phyloP scores from a whole-genome alignment of 768 basidiomycete species.

The Lentinus tigrinus region DNA sequence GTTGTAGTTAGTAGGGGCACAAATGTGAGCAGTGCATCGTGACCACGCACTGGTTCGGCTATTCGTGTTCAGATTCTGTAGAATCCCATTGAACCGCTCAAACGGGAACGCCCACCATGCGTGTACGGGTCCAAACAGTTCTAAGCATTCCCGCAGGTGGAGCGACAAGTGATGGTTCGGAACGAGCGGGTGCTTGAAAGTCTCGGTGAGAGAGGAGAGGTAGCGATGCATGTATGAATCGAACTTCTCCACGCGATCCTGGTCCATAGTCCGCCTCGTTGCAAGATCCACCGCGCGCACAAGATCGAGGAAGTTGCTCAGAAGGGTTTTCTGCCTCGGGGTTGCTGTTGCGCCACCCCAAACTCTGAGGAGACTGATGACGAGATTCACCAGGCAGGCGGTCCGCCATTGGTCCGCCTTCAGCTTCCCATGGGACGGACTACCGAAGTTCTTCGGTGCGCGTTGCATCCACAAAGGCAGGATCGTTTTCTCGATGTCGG shows the following conservation, averaged over 20 bases:
- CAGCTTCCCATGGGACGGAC: slow-evolving; percentile 30
- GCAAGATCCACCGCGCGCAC: slow-evolving; percentile 22
- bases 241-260: slow-evolving; percentile 1
- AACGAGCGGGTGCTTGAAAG: slow-evolving; percentile 23
- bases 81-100: not conserved
- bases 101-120: not conserved
- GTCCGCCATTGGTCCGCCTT: slow-evolving; percentile 37
- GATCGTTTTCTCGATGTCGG: not conserved
- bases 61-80: not conserved
- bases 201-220: slow-evolving; percentile 8
- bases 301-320: slow-evolving; percentile 32
- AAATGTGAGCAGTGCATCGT: no score
- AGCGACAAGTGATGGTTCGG: slow-evolving; percentile 34
- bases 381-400: slow-evolving; percentile 31
- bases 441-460: slow-evolving; percentile 34
- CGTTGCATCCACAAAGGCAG: slow-evolving; percentile 33
- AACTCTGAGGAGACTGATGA: slow-evolving; percentile 34
- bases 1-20: no score
- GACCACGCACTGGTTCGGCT: not conserved
- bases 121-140: slow-evolving; percentile 31
- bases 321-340: slow-evolving; percentile 9
- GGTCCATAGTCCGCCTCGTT: slow-evolving; percentile 9
- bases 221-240: slow-evolving; percentile 19
- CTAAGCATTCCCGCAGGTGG: slow-evolving; percentile 29
- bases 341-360: slow-evolving; percentile 27